These are phyloP conservation scores for Plectosphaerella sp. DNA, from an alignment of 2,329 filamentous ascomycete species.

Conservation along the genomic window DNA sequence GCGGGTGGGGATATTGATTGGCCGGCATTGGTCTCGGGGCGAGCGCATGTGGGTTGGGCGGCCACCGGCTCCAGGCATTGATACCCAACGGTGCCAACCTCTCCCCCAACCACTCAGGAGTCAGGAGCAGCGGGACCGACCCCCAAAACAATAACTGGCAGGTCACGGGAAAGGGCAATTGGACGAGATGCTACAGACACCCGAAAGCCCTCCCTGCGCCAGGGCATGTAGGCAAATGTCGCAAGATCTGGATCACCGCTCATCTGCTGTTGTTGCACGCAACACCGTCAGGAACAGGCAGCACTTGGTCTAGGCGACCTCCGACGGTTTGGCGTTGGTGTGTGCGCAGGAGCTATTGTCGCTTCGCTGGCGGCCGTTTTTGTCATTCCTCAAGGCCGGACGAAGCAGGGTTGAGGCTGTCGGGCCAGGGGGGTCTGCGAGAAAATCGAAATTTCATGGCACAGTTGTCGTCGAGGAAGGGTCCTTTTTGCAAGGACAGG, in stretches of 20 bases:
- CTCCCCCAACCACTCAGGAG: background rate
- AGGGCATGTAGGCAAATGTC: no score
- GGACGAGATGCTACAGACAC: background rate
- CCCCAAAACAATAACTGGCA: no score
- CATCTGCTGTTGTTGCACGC: no score
- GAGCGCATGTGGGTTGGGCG: slow-evolving; percentile 23
- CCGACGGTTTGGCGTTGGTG: no score
- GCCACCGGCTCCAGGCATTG: slow-evolving; percentile 31
- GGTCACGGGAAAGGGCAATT: background rate
- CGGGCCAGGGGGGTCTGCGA: no score
- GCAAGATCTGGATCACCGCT: no score
- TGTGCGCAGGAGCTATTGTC: background rate
- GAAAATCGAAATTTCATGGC: no score
- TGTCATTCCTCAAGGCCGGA: background rate
- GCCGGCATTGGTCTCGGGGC: slow-evolving; percentile 6
- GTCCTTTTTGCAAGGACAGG: no score
- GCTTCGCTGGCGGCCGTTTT: background rate
- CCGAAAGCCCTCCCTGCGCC: background rate
- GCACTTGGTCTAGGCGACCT: no score
- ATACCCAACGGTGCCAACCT: slow-evolving; percentile 27
- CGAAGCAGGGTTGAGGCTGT: no score
- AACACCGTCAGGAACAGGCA: no score
- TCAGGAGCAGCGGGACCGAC: background rate
- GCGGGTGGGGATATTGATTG: slow-evolving; percentile 2
- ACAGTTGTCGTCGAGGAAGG: no score